Base-by-base conservation (phyloP, 345 rosid genomes). In the Cardamine chenopodiifolia region DNA sequence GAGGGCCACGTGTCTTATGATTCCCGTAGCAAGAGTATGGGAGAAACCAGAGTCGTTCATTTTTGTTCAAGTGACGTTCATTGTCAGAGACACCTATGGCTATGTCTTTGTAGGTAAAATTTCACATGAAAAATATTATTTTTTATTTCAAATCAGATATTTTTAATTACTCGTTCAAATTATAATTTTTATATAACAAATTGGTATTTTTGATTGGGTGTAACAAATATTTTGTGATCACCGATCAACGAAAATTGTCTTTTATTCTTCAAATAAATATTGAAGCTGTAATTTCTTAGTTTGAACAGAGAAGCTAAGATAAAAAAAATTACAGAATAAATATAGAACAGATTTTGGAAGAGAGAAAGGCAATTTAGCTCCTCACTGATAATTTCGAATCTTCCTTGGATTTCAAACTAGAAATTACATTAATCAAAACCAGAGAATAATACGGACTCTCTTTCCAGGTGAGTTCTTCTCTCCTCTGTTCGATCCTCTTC, bases 31-130 rank as follows among this genome's bases (percentile, higher is more conserved):
- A 59, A 67, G 2, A 42, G 66, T 45, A 25, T 62, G 72, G 71
- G 76, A 63, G 72, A 64, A 70, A 70, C 60, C 66, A 70, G 72
- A 70, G 72, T 71, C 76, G 80, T 77, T 66, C 76, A 54, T 32
- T 77, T 76, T 45, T 44, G 34, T 37, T 70, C 26, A 63, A 63
- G 44, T 77, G 47, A 42, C 34, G 31, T 37, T 66, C 72, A 37
- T 66, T 74, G 66, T 66, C 78, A 22, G 78, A 22, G 78, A 77
- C 61, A 47, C 62, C 34, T 61, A 34, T 63, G 31, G 28, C 34
- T 53, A 34, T 63, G 25, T n/a, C 66, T 56, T 76, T 14, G 8
- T 77, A 44, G 71, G 61, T 77, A 34, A 47, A 13, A 47, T 13
- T 20, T 56, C 80, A 76, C 75, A 76, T 76, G 32, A 22, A 42